Conservation (phyloP, 2,329 filamentous ascomycete species). For the Monosporascus sp. region DNA sequence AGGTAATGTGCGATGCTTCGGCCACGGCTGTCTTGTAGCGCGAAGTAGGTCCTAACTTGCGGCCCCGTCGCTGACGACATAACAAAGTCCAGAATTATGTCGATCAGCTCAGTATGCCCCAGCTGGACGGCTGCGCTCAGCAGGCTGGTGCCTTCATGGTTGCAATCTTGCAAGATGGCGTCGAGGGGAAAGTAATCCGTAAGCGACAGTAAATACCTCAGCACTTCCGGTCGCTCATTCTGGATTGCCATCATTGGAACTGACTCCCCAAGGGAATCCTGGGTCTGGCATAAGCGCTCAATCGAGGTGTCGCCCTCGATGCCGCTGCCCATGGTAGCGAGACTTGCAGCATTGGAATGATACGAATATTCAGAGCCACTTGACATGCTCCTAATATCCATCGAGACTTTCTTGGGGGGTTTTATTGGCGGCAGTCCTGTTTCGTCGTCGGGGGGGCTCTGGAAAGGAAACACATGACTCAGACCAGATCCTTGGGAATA, state of each 20-base stretch:
- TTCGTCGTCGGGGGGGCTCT: constrained; percentile 48
- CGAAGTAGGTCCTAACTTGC: constrained; percentile 62
- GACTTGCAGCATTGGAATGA: constrained; percentile 71
- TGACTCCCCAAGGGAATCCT: constrained; percentile 70
- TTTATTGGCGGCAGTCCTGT: constrained; percentile 35
- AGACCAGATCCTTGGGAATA: constrained; percentile 57
- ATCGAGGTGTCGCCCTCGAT: constrained; percentile 85
- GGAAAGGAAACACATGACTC: constrained; percentile 88
- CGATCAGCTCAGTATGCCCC: constrained; percentile 68
- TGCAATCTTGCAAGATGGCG: constrained; percentile 73
- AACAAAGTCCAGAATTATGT: constrained; percentile 69
- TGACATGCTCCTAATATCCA: constrained; percentile 86
- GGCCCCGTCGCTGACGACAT: constrained; percentile 49
- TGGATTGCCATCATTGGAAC: constrained; percentile 83
- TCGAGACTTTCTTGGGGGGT: constrained; percentile 72
- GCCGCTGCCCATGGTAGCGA: constrained; percentile 66
- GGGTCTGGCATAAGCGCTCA: constrained; percentile 68
- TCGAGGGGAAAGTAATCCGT: constrained; percentile 68
- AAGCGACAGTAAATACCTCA: constrained; percentile 75
- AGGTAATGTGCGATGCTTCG: constrained; percentile 93
- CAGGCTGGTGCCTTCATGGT: constrained; percentile 84
- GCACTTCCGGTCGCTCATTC: constrained; percentile 61
- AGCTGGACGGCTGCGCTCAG: constrained; percentile 87
- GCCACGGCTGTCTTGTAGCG: constrained; percentile 74
- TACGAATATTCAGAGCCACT: constrained; percentile 81